Evolutionary conservation across 1,284 basidiomycete genomes (phyloP).

Genomic region (Boletus calvinii): DNA sequence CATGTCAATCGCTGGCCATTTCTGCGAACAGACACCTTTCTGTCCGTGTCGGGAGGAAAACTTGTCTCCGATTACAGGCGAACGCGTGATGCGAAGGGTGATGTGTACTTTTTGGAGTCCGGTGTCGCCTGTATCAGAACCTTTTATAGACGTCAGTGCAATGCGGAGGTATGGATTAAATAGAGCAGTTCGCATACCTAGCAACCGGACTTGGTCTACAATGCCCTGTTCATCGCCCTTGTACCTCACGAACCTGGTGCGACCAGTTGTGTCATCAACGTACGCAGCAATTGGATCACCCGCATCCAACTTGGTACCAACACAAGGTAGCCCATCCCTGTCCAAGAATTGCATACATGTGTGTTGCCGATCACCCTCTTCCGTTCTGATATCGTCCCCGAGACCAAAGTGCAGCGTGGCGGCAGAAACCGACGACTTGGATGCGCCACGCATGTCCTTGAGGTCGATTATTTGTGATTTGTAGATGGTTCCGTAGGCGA

Average conservation of each 20-base stretch:
- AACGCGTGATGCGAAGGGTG: slow-evolving; percentile 90
- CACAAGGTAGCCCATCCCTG: slow-evolving; percentile 80
- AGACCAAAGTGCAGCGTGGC: slow-evolving; percentile 85
- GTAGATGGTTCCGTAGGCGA: slow-evolving; percentile 96
- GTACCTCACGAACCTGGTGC: slow-evolving; percentile 90
- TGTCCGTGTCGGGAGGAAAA: slow-evolving; percentile 99
- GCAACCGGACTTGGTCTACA: slow-evolving; percentile 89
- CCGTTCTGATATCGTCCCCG: slow-evolving; percentile 69
- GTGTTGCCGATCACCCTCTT: slow-evolving; percentile 57
- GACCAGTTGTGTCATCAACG: slow-evolving; percentile 82
- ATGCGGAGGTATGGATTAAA: not conserved
- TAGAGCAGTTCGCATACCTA: slow-evolving; percentile 55
- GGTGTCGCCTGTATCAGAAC: slow-evolving; percentile 81
- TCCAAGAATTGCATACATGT: slow-evolving; percentile 67
- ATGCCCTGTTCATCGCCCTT: slow-evolving; percentile 95
- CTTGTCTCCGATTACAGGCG: slow-evolving; percentile 98
- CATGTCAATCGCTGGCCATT: slow-evolving; percentile 98
- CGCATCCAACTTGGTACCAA: slow-evolving; percentile 70
- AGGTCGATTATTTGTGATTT: slow-evolving; percentile 94
- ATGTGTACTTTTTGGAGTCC: slow-evolving; percentile 94
- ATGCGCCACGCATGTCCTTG: slow-evolving; percentile 72
- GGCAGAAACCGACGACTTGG: slow-evolving; percentile 46
- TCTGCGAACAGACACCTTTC: slow-evolving; percentile 99
- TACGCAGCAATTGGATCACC: slow-evolving; percentile 88
- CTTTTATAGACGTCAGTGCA: slow-evolving; percentile 39